Conservation (phyloP, 306 rosid genomes). For the Dalbergia cochinchinensis region DNA sequence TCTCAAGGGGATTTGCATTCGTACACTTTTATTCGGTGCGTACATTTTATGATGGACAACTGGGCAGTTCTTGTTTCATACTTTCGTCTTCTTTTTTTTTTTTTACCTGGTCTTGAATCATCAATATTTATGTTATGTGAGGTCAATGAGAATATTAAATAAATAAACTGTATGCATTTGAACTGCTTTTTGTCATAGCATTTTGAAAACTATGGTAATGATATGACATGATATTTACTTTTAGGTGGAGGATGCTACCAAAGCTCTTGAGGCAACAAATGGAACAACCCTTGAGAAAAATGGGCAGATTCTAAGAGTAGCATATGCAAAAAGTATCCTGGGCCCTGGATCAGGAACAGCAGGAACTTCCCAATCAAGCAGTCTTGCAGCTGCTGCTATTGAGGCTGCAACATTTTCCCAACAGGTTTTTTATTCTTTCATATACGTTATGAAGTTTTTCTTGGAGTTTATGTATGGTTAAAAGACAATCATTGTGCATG, state of each 20-base stretch:
- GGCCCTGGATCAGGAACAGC: constrained; percentile 89
- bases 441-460: constrained; percentile 9
- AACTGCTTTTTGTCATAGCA: too few species aligned
- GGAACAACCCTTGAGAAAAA: constrained; percentile 91
- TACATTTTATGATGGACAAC: constrained; percentile 27
- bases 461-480: constrained; percentile 15
- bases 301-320: constrained; percentile 95
- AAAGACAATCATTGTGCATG: constrained; percentile 1
- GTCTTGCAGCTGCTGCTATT: constrained; percentile 98
- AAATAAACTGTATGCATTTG: constrained; percentile 9
- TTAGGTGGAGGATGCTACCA: constrained; percentile 95
- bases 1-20: constrained; percentile 98
- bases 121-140: constrained; percentile 5
- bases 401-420: constrained; percentile 98
- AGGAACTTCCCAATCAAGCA: constrained; percentile 91
- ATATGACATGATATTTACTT: constrained; percentile 25
- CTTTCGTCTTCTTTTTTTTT: constrained; percentile 14
- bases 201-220: constrained; percentile 10
- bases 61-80: constrained; percentile 29
- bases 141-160: constrained; percentile 8
- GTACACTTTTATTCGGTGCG: constrained; percentile 97
- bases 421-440: constrained; percentile 64
- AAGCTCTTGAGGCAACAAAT: constrained; percentile 92
- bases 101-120: constrained; percentile 1
- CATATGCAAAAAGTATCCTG: constrained; percentile 93